Evolutionary conservation across 306 rosid genomes (phyloP), one percentile per base, ranked within the genome.

Genomic region (Vigna reflexopilosa): DNA sequence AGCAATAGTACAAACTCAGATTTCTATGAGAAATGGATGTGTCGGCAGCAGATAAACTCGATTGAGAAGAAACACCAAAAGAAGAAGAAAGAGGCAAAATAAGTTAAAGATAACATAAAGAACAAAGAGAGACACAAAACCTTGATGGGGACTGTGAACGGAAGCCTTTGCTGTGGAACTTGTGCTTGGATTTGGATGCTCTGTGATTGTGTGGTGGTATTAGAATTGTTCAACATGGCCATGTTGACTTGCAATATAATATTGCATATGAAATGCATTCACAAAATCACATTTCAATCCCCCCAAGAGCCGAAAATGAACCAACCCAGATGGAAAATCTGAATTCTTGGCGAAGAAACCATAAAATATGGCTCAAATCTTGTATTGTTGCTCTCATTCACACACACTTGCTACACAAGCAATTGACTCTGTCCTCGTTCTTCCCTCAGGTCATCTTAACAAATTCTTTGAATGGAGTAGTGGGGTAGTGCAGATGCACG

Each of bases 101-200:
- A 55, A 51, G 66, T 45, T 17, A 84, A 74, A 63, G 80, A 75
- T 51, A 78, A 70, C 30, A 45, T 3, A 55, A 62, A 66, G 70
- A 81, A 67, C 48, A 77, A 67, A 77, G 55, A 52, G 67, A 26
- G 36, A 36, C 4, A 80, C 0, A 78, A 13, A 62, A 87, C 92
- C 86, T 85, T 77, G 85, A 58, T 68, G 78, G 77, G 81, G 32
- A 72, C 36, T 47, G 83, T 9, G 22, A 17, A 70, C 52, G 84
- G 81, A 85, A 77, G 72, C 45, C 79, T 72, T 24, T 68, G 81
- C 50, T 78, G 76, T 67, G 63, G 87, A 83, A 77, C 85, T 65
- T 73, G 73, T 1, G 58, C 1, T 16, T 30, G 77, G 63, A 52
- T 70, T 12, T 38, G 74, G 63, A 47, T 67, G 63, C 6, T 71